Percentiles rank a stretch among this genome's conserved stretches.
Evolutionary conservation across 2,329 filamentous ascomycete genomes (phyloP).

Genomic region (Fusarium proliferatum): DNA sequence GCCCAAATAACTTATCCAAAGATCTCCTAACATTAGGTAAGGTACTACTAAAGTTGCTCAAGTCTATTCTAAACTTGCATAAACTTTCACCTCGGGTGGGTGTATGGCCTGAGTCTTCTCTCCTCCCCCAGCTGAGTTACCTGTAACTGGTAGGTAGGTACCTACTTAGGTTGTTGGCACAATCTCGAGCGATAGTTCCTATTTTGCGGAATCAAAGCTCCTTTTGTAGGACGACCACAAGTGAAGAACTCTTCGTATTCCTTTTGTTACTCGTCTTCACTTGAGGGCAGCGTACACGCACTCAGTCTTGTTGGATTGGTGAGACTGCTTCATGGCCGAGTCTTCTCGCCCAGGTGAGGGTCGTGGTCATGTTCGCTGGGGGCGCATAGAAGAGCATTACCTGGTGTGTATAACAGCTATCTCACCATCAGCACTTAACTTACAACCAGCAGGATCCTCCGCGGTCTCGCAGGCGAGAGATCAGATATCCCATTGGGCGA

Average conservation of each 20-base stretch:
- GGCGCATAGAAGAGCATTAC: constrained; percentile 29
- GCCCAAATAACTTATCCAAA: neutral
- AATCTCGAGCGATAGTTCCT: neutral
- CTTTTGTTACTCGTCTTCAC: neutral
- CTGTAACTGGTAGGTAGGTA: neutral
- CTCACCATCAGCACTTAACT: neutral
- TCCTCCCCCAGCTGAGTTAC: neutral
- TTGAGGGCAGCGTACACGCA: neutral
- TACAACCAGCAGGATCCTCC: constrained; percentile 12
- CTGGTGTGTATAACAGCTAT: constrained; percentile 25
- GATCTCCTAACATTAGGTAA: neutral
- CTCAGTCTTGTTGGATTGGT: neutral
- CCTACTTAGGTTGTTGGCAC: neutral
- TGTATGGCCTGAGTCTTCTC: neutral
- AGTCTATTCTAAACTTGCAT: neutral
- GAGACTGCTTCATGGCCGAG: constrained; percentile 17
- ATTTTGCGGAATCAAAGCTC: neutral
- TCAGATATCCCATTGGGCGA: constrained; percentile 6
- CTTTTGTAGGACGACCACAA: neutral
- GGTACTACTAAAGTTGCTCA: neutral
- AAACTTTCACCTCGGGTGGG: neutral
- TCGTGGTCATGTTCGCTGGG: constrained; percentile 33
- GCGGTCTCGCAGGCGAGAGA: constrained; percentile 9
- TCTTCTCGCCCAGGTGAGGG: constrained; percentile 12
- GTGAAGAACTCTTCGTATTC: neutral